phyloP scores from a whole-genome alignment of 495 filamentous ascomycete species.

The Hyaloscypha bicolor region DNA sequence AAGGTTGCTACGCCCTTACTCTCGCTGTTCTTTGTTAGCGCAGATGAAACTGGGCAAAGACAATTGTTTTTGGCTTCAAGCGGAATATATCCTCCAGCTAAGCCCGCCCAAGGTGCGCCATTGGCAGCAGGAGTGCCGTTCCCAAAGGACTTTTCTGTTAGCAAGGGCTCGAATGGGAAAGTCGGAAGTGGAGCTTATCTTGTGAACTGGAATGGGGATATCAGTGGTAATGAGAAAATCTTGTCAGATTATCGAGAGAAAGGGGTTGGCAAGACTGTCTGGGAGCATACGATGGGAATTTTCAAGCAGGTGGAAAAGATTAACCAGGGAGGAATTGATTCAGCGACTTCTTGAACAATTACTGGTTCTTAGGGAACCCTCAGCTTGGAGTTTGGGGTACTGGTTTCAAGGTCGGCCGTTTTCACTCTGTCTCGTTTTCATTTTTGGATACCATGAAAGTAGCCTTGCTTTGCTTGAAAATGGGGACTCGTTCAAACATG shows the following conservation, averaged over 20 bases:
- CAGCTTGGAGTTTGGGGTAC: background rate
- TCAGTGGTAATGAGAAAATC: constrained; percentile 32
- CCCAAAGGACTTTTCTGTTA: constrained; percentile 24
- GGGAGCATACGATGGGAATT: constrained; percentile 42
- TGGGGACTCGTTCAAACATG: background rate
- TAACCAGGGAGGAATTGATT: constrained; percentile 12
- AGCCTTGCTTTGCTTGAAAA: background rate
- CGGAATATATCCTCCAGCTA: constrained; percentile 37
- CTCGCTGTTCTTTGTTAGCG: constrained; percentile 34
- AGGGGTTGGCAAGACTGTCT: constrained; percentile 36
- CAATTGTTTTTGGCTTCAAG: constrained; percentile 49
- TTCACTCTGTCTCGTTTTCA: background rate
- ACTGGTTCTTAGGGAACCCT: background rate
- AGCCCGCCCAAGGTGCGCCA: constrained; percentile 12
- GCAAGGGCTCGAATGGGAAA: constrained; percentile 35
- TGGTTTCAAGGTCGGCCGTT: background rate
- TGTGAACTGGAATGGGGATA: constrained; percentile 40
- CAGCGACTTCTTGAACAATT: background rate
- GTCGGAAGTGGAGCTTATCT: constrained; percentile 43
- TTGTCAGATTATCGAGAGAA: constrained; percentile 36
- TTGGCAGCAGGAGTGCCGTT: constrained; percentile 12
- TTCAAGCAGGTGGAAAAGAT: constrained; percentile 34
- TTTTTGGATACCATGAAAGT: background rate
- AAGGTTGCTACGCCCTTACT: constrained; percentile 28
- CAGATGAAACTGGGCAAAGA: constrained; percentile 46